Percentiles rank a stretch among this genome's conserved stretches.
These are phyloP conservation scores for Naegleria fowleri DNA, from an alignment of 208 protist genomes.

Conservation along the genomic window DNA sequence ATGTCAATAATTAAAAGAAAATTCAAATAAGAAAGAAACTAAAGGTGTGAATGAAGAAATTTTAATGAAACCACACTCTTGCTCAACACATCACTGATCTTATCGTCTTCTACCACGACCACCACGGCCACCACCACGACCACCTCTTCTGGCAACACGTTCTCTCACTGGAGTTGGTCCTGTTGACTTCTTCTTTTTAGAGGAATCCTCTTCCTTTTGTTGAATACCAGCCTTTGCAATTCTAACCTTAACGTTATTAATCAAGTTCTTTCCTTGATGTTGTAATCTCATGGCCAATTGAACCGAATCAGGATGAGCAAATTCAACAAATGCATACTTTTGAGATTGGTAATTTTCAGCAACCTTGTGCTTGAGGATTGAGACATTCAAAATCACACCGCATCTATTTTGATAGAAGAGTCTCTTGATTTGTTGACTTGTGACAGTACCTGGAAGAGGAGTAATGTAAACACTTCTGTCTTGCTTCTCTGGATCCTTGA, in stretches of 20 bases:
- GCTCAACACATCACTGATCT: no score
- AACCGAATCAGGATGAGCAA: not conserved
- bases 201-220: no score
- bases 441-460: not conserved
- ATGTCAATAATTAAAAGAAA: no score
- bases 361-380: conserved; percentile 4
- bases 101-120: no score
- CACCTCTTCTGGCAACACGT: no score
- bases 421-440: conserved; percentile 16
- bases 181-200: no score
- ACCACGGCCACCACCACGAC: no score
- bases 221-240: not conserved
- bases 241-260: not conserved
- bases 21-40: no score
- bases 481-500: not conserved
- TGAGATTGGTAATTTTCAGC: not conserved
- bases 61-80: no score
- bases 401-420: conserved; percentile 1
- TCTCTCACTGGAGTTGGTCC: no score
- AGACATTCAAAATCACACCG: conserved; percentile 15
- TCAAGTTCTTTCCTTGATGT: not conserved
- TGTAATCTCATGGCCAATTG: not conserved
- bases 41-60: no score
- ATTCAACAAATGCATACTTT: conserved; percentile 26
- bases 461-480: not conserved